Conservation (phyloP, 1,139 yeast species). For the Lodderomyces orthopsilosis region DNA sequence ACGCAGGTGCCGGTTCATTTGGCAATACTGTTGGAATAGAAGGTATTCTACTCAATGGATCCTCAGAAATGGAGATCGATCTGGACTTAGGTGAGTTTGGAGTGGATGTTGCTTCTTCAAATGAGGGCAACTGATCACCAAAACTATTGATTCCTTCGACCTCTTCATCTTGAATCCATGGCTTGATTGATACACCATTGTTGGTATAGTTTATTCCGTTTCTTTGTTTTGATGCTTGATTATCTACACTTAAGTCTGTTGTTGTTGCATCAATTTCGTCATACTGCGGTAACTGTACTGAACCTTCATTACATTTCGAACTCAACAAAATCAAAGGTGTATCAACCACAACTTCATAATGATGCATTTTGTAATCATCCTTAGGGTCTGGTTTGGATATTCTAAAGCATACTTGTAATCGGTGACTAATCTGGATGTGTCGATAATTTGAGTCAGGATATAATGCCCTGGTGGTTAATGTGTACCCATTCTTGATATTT, state of each 20-base stretch:
- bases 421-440: slow-evolving; percentile 68
- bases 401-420: slow-evolving; percentile 75
- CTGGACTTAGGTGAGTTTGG: slow-evolving; percentile 27
- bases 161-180: slow-evolving; percentile 19
- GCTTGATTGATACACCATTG: slow-evolving; percentile 41
- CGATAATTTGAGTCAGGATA: slow-evolving; percentile 73
- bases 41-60: slow-evolving; percentile 33
- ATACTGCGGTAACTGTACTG: slow-evolving; percentile 71
- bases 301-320: slow-evolving; percentile 65
- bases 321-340: slow-evolving; percentile 77
- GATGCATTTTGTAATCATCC: slow-evolving; percentile 62
- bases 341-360: slow-evolving; percentile 85
- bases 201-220: slow-evolving; percentile 24
- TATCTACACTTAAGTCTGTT: neutral
- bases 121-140: slow-evolving; percentile 44
- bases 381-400: slow-evolving; percentile 66
- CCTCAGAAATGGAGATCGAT: slow-evolving; percentile 31
- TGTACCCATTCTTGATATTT: slow-evolving; percentile 37
- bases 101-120: slow-evolving; percentile 53
- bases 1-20: slow-evolving; percentile 37
- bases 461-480: slow-evolving; percentile 35
- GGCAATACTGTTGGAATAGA: slow-evolving; percentile 24
- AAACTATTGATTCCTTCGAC: slow-evolving; percentile 9
- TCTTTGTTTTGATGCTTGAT: slow-evolving; percentile 3
- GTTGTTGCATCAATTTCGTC: slow-evolving; percentile 22